Evolutionary conservation across 2,329 filamentous ascomycete genomes (phyloP).

Genomic region (Neopestalotiopsis sp.): DNA sequence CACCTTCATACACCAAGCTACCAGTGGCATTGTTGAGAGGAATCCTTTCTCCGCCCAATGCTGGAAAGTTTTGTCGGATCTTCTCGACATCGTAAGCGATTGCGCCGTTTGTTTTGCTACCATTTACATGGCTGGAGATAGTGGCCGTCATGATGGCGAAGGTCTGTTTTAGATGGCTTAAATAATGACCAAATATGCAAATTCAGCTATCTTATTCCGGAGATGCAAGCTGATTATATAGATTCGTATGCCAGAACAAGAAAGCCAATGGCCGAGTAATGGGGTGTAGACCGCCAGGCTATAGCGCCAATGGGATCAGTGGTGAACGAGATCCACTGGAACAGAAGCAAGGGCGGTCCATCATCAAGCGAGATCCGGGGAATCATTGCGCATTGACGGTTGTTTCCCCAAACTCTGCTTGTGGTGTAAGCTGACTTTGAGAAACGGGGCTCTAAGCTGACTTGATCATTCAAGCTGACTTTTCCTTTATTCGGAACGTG

Average conservation of each 20-base stretch:
- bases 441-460: not conserved
- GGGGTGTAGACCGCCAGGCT: not conserved
- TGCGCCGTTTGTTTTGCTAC: not conserved
- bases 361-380: conserved; percentile 3
- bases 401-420: not conserved
- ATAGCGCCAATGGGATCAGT: not conserved
- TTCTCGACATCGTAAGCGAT: conserved; percentile 5
- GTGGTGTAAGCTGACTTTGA: conserved; percentile 14
- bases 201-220: not conserved
- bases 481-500: not conserved
- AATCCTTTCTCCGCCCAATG: conserved; percentile 11
- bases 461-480: conserved; percentile 5
- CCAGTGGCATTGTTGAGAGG: conserved; percentile 13
- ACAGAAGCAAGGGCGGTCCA: not conserved
- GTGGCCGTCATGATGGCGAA: conserved; percentile 2
- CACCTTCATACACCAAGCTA: conserved; percentile 10
- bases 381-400: not conserved
- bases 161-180: not conserved
- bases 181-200: not conserved
- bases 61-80: conserved; percentile 13
- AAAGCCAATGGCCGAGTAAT: not conserved
- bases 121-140: conserved; percentile 4
- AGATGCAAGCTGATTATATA: conserved; percentile 10
- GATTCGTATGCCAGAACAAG: too few relatives aligned
- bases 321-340: not conserved